A percentile compares a stretch with the other conserved stretches of the same genome.
These are phyloP conservation scores for Przewalskia tangutica DNA, from an alignment of 257 asterid genomes.

Conservation along the genomic window DNA sequence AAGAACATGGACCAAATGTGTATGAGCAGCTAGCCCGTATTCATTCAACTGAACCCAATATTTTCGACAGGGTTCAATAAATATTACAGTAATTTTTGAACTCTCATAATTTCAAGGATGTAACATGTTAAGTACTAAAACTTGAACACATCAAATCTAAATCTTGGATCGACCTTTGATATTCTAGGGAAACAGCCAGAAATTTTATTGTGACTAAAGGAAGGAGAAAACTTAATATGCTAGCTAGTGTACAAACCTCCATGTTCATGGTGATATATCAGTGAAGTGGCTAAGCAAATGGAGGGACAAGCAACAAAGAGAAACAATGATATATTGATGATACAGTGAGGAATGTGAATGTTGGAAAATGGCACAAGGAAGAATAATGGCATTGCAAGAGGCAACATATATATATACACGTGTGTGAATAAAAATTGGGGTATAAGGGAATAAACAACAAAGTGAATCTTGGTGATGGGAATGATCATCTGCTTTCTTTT, in stretches of 20 bases:
- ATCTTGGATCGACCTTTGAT: background rate
- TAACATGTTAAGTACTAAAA: background rate
- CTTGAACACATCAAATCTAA: background rate
- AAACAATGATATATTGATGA: background rate
- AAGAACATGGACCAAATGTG: too few species aligned
- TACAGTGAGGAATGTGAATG: background rate
- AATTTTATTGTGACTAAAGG: background rate
- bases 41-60: too few species aligned
- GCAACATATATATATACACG: too few species aligned
- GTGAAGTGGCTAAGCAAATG: background rate
- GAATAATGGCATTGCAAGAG: too few species aligned
- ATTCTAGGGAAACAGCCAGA: background rate
- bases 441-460: slow-evolving; percentile 8
- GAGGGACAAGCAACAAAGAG: background rate
- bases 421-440: background rate
- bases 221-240: background rate
- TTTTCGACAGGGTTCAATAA: too few species aligned
- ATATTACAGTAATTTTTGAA: too few species aligned
- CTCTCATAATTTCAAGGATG: background rate
- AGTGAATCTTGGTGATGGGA: slow-evolving; percentile 27
- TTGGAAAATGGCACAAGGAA: background rate
- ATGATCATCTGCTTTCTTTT: slow-evolving; percentile 8
- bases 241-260: background rate
- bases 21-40: too few species aligned
- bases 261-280: background rate